Evolutionary conservation across 805 yeast genomes (phyloP), one percentile per base, ranked within the genome.

Genomic region (Candida railenensis): DNA sequence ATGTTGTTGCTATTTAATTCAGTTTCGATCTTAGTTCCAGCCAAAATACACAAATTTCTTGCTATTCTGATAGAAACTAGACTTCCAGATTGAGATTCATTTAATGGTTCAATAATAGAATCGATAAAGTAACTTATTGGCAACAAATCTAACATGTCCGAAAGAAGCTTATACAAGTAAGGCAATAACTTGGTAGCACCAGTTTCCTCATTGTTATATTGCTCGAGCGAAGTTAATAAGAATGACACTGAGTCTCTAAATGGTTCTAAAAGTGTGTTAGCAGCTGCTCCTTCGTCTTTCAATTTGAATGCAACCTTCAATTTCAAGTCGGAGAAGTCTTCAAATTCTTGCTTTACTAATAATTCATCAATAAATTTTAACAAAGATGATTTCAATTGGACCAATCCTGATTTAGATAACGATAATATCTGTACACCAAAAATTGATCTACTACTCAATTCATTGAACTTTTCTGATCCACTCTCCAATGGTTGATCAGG

Each of bases 61-160:
- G 82, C 82, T 40, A 85, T 74, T 44, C 74, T 77, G 44, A 73
- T 60, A 11, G 80, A 82, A 22, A 76, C 56, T 2, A 62, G 50
- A 43, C 69, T 65, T 2, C 70, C 56, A 11, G 60, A 56, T 22
- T 56, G 56, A 8, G 52, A 55, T 3, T 55, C 54, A 37, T 71
- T 58, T 51, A 79, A 69, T 0, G 72, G 62, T 18, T 66, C 67
- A 15, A 66, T 50, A 20, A 87, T 76, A 1, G 96, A 80, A 15
- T 74, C 70, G 22, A 85, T 84, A 61, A 88, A 91, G 53, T 81
- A 78, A 50, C 76, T 76, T 52, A 90, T 78, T 25, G 98, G 97
- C 44, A 92, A 70, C 50, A 89, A 71, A 48, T 82, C 81, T 48
- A 92, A 68, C 51, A 84, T 68, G 53, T 79, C 80, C 30, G 82